phyloP scores from a whole-genome alignment of 2,329 filamentous ascomycete genomes.

The Tolypocladium pustulatum region DNA sequence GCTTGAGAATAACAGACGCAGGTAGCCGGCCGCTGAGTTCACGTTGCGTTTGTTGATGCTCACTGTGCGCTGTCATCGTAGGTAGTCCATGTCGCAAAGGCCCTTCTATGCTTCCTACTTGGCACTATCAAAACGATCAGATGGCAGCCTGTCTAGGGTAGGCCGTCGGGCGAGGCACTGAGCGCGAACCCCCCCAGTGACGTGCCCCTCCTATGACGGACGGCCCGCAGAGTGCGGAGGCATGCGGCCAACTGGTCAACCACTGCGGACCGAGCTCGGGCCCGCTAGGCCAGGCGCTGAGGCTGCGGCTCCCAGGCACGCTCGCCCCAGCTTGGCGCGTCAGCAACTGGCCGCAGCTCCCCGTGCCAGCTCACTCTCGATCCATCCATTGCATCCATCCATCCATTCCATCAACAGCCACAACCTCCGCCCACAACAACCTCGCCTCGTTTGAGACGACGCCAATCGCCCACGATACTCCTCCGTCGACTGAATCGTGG shows the following conservation, averaged over 20 bases:
- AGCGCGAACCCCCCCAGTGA: not conserved
- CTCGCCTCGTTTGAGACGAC: not conserved
- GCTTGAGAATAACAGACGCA: too few relatives aligned
- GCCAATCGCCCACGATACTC: not conserved
- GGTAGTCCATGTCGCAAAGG: too few relatives aligned
- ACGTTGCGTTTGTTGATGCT: too few relatives aligned
- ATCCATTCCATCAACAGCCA: not conserved
- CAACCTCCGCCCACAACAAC: not conserved
- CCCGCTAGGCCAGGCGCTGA: not conserved
- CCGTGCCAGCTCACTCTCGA: not conserved
- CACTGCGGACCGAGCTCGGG: not conserved
- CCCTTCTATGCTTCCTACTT: too few relatives aligned
- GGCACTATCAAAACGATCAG: too few relatives aligned
- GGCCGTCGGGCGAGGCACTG: too few relatives aligned
- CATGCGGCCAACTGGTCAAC: not conserved
- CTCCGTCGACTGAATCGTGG: not conserved
- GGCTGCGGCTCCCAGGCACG: not conserved
- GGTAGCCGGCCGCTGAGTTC: too few relatives aligned
- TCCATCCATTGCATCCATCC: not conserved
- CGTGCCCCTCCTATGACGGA: not conserved
- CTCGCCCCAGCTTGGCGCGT: not conserved
- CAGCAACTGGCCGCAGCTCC: not conserved
- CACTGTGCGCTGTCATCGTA: too few relatives aligned
- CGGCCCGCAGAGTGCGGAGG: not conserved
- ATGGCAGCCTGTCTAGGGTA: too few relatives aligned